These are phyloP conservation scores for Nidularia sp. DNA, from an alignment of 768 basidiomycete species.

Conservation along the genomic window DNA sequence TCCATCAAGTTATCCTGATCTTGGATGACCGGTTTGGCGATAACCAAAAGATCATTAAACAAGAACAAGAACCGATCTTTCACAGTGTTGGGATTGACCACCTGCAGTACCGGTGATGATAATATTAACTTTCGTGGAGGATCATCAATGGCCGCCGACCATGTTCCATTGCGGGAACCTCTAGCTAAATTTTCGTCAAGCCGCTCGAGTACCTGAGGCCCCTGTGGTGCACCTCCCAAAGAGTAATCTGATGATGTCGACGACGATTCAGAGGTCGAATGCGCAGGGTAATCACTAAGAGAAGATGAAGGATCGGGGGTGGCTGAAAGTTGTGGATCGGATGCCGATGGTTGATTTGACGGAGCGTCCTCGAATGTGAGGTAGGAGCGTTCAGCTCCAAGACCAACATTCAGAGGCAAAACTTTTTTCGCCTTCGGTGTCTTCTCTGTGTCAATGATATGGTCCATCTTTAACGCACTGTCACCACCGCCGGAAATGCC, in stretches of 20 bases:
- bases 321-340: slow-evolving; percentile 56
- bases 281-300: slow-evolving; percentile 64
- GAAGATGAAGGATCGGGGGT: slow-evolving; percentile 81
- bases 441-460: slow-evolving; percentile 32
- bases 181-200: slow-evolving; percentile 69
- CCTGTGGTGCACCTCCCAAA: slow-evolving; percentile 36
- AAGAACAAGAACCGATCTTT: slow-evolving; percentile 96
- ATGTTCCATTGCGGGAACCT: slow-evolving; percentile 53
- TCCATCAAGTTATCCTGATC: slow-evolving; percentile 64
- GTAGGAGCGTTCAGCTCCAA: slow-evolving; percentile 11
- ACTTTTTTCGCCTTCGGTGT: slow-evolving; percentile 37
- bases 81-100: slow-evolving; percentile 89
- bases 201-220: slow-evolving; percentile 56
- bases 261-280: slow-evolving; percentile 68
- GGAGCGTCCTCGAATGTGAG: slow-evolving; percentile 24
- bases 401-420: slow-evolving; percentile 20
- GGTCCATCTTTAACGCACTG: slow-evolving; percentile 4
- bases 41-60: slow-evolving; percentile 92
- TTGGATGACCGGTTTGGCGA: slow-evolving; percentile 83
- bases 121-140: slow-evolving; percentile 84
- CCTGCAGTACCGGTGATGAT: slow-evolving; percentile 86
- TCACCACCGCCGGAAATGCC: slow-evolving; percentile 7
- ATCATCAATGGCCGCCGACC: slow-evolving; percentile 70
- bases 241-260: slow-evolving; percentile 71
- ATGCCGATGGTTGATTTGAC: slow-evolving; percentile 37